These are phyloP conservation scores for Coemansia sp. DNA, from an alignment of 192 early-diverging fungal genomes.

Conservation along the genomic window DNA sequence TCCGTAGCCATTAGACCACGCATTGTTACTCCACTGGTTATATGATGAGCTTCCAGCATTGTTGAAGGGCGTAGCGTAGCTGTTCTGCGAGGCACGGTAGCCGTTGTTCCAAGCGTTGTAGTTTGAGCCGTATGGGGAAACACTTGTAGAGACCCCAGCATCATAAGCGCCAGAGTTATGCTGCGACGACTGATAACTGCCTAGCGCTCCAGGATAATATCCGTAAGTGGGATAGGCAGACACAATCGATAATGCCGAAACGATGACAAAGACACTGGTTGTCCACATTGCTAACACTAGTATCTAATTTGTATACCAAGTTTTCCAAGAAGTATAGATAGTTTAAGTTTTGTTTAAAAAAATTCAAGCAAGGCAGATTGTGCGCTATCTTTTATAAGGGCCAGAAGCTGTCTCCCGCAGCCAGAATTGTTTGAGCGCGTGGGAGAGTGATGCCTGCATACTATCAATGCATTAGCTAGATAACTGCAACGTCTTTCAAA, in stretches of 20 bases:
- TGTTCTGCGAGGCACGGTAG: constrained; percentile 21
- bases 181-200: constrained; percentile 15
- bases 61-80: constrained; percentile 20
- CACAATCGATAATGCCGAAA: constrained; percentile 4
- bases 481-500: background rate
- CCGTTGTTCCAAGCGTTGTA: constrained; percentile 40
- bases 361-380: background rate
- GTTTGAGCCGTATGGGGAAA: constrained; percentile 25
- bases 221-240: constrained; percentile 28
- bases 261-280: background rate
- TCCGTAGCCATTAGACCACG: constrained; percentile 26
- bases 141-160: constrained; percentile 17
- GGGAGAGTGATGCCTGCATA: background rate
- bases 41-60: constrained; percentile 22
- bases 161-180: constrained; percentile 43
- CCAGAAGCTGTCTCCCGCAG: background rate
- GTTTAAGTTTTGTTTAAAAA: background rate
- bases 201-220: constrained; percentile 24
- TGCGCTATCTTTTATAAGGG: background rate
- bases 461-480: background rate
- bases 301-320: no score
- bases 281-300: background rate
- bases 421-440: background rate
- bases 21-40: constrained; percentile 42
- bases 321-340: background rate